Evolutionary conservation across 2,329 filamentous ascomycete species (phyloP).

Genomic region (Akanthomyces dipterigenus): DNA sequence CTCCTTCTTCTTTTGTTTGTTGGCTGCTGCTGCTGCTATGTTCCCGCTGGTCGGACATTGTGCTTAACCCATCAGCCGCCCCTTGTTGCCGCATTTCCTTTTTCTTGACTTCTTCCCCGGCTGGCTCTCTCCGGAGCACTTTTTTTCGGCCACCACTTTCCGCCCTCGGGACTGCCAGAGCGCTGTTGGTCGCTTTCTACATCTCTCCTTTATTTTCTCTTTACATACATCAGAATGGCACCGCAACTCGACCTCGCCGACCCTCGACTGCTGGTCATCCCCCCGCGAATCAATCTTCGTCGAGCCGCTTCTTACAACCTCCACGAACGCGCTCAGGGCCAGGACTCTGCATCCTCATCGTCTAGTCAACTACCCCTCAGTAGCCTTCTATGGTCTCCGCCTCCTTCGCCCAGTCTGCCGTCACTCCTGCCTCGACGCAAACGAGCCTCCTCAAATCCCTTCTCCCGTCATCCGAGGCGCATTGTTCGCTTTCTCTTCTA

Average conservation of each 20-base stretch:
- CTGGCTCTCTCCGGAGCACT: background rate
- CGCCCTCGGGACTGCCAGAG: background rate
- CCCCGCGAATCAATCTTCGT: conserved; percentile 53
- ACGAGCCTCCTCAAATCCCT: conserved; percentile 47
- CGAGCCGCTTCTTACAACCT: conserved; percentile 51
- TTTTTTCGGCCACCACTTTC: background rate
- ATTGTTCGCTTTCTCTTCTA: conserved; percentile 51
- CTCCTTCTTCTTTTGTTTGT: conserved; percentile 10
- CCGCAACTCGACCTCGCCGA: conserved; percentile 40
- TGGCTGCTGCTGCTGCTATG: background rate
- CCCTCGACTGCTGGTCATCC: conserved; percentile 44
- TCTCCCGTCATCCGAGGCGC: conserved; percentile 46
- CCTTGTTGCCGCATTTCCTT: conserved; percentile 22
- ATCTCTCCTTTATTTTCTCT: conserved; percentile 16
- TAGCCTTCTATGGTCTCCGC: conserved; percentile 59
- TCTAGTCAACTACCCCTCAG: conserved; percentile 60
- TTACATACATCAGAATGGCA: conserved; percentile 30
- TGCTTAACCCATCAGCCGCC: background rate
- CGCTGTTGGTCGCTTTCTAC: conserved; percentile 12
- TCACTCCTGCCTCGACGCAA: conserved; percentile 59
- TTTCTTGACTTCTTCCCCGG: conserved; percentile 15
- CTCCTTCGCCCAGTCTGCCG: conserved; percentile 66
- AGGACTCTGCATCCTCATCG: conserved; percentile 45
- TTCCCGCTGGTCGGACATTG: background rate
- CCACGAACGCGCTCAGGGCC: conserved; percentile 39